Conservation (phyloP, 148 eudicot genomes). For the Chenopodium berlandieri region DNA sequence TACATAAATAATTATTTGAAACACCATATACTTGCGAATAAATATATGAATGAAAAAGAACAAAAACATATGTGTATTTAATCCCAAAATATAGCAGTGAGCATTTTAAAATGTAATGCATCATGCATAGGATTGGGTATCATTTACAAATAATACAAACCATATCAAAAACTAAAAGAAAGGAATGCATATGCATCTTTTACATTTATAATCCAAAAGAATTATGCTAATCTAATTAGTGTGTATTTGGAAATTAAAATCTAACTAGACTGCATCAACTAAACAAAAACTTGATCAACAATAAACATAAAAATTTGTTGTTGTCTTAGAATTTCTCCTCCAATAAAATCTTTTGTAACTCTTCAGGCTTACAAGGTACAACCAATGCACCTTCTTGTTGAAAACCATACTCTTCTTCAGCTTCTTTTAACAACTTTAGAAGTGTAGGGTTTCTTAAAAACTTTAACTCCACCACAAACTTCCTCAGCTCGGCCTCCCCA, state of each 20-base stretch:
- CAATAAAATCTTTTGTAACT: conserved; percentile 47
- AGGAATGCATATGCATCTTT: not conserved
- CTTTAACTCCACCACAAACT: conserved; percentile 41
- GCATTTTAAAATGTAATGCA: no score
- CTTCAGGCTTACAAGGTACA: conserved; percentile 48
- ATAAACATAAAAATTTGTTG: no score
- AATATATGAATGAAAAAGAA: no score
- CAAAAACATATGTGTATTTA: no score
- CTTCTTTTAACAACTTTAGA: conserved; percentile 40
- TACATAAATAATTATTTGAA: no score
- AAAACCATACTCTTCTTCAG: conserved; percentile 53
- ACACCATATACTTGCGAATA: not conserved
- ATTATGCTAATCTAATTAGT: not conserved
- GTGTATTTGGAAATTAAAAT: no score
- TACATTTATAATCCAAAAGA: not conserved
- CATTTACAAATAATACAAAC: conserved; percentile 4
- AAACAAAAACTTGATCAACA: no score
- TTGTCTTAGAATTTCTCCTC: not conserved
- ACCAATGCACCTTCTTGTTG: conserved; percentile 43
- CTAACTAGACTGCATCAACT: not conserved
- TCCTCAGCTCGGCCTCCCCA: conserved; percentile 27
- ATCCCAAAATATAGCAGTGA: no score
- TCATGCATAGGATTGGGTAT: no score
- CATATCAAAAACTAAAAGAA: not conserved
- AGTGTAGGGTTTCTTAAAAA: conserved; percentile 37